A percentile compares a stretch with the other conserved stretches of the same genome.
Evolutionary conservation across 2,329 filamentous ascomycete genomes (phyloP).

Genomic region (Pseudomassariella vexata): DNA sequence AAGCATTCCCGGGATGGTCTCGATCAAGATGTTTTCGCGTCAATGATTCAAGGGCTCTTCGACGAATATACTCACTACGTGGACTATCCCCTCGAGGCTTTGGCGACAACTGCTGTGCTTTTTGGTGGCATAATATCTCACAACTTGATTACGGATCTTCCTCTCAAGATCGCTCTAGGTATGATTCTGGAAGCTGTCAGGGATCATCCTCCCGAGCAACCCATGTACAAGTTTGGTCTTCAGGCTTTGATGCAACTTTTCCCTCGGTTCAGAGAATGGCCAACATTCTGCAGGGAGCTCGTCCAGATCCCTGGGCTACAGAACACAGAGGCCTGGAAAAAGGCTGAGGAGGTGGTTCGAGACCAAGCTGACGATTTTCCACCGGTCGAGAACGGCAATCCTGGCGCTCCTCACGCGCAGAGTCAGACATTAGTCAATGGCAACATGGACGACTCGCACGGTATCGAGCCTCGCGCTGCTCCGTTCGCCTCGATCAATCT

Average conservation of each 20-base stretch:
- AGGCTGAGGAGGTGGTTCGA: slow-evolving; percentile 73
- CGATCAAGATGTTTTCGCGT: slow-evolving; percentile 93
- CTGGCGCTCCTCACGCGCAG: slow-evolving; percentile 26
- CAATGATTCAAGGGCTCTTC: slow-evolving; percentile 97
- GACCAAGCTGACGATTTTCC: slow-evolving; percentile 58
- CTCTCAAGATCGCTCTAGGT: slow-evolving; percentile 86
- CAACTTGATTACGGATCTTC: slow-evolving; percentile 82
- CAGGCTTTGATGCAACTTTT: slow-evolving; percentile 90
- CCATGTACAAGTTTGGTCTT: slow-evolving; percentile 97
- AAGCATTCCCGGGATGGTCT: slow-evolving; percentile 79
- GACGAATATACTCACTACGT: slow-evolving; percentile 95
- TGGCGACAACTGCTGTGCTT: slow-evolving; percentile 91
- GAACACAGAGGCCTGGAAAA: slow-evolving; percentile 77
- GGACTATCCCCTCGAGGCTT: slow-evolving; percentile 91
- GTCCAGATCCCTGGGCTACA: slow-evolving; percentile 76
- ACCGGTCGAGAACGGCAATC: slow-evolving; percentile 48
- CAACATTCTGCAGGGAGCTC: slow-evolving; percentile 84
- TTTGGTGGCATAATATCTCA: slow-evolving; percentile 96
- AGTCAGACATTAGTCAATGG: slow-evolving; percentile 63
- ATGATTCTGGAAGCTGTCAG: slow-evolving; percentile 97
- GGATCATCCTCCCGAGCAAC: slow-evolving; percentile 73
- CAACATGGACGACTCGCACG: slow-evolving; percentile 55
- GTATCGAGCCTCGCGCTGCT: slow-evolving; percentile 54
- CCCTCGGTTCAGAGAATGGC: slow-evolving; percentile 82
- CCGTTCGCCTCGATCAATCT: slow-evolving; percentile 76